A percentile compares a stretch with the other conserved stretches of the same genome.
Conservation (phyloP, 2,329 filamentous ascomycete genomes). For the Pseudogymnoascus sp. region DNA sequence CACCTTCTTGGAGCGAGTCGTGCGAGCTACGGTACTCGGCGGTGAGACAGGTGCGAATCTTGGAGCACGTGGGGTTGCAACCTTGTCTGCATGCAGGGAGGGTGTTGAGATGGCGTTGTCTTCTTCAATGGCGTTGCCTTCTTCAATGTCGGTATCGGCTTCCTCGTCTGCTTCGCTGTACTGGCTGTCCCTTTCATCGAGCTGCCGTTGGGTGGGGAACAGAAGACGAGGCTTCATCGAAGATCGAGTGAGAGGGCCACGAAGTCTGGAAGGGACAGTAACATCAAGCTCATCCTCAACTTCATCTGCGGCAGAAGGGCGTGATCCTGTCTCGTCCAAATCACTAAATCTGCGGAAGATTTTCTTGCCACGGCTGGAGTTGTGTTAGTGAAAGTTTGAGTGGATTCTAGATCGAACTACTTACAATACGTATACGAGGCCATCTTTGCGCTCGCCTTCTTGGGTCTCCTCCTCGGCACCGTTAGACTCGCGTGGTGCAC, state of each 20-base stretch:
- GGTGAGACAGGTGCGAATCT: constrained; percentile 52
- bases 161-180: constrained; percentile 50
- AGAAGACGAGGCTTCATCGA: constrained; percentile 64
- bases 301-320: constrained; percentile 16
- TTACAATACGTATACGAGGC: constrained; percentile 71
- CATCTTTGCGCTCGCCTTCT: constrained; percentile 57
- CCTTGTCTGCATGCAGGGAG: constrained; percentile 9
- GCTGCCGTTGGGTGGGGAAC: constrained; percentile 45
- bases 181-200: constrained; percentile 27
- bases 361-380: constrained; percentile 65
- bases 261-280: constrained; percentile 27
- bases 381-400: constrained; percentile 21
- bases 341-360: constrained; percentile 54
- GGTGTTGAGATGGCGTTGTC: constrained; percentile 13
- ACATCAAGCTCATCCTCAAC: constrained; percentile 27
- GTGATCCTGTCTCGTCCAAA: constrained; percentile 23
- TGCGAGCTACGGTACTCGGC: constrained; percentile 48
- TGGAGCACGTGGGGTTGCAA: constrained; percentile 45
- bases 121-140: constrained; percentile 30
- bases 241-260: constrained; percentile 53
- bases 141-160: constrained; percentile 39
- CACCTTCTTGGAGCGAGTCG: constrained; percentile 48
- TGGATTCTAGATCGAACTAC: constrained; percentile 31
- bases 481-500: constrained; percentile 30
- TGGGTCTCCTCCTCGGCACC: constrained; percentile 21